Percentiles rank a stretch among this genome's conserved stretches.
These are phyloP conservation scores for Yarrowia deformans DNA, from an alignment of 805 yeast species.

Conservation along the genomic window DNA sequence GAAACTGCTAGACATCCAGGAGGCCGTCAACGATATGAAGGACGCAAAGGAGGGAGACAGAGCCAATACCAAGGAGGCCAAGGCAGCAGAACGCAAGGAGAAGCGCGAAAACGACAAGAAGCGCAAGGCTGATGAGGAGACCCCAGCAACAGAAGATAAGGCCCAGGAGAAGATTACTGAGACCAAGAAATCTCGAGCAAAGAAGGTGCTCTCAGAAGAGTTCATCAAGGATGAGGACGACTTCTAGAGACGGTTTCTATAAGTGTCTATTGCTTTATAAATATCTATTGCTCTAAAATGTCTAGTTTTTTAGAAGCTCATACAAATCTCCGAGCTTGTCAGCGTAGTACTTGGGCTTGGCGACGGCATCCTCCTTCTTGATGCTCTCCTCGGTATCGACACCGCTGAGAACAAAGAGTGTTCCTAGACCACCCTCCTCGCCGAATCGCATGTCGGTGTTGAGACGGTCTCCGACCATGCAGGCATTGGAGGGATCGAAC, in stretches of 20 bases:
- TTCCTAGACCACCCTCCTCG: conserved; percentile 81
- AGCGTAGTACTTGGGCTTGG: conserved; percentile 72
- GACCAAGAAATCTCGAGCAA: conserved; percentile 8
- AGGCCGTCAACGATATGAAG: conserved; percentile 43
- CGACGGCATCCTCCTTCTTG: conserved; percentile 51
- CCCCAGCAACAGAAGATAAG: background rate
- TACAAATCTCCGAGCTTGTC: conserved; percentile 78
- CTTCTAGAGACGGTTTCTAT: background rate
- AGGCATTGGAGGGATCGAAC: conserved; percentile 62
- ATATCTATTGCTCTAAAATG: conserved; percentile 6
- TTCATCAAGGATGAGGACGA: conserved; percentile 19
- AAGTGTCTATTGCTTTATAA: conserved; percentile 1
- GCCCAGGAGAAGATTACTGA: background rate
- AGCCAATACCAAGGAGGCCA: conserved; percentile 9
- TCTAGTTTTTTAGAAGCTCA: conserved; percentile 53
- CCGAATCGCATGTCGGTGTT: conserved; percentile 97
- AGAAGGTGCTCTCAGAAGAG: conserved; percentile 8
- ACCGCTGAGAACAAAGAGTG: conserved; percentile 88
- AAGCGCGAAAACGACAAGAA: conserved; percentile 13
- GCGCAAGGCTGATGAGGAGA: conserved; percentile 23
- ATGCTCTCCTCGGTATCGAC: conserved; percentile 80
- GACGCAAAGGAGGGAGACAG: conserved; percentile 16
- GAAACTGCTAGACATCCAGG: conserved; percentile 42
- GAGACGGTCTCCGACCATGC: conserved; percentile 95
- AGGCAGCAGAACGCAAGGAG: background rate